Evolutionary conservation across 1,139 yeast genomes (phyloP), one percentile per base, ranked within the genome.

Genomic region (Hansenula lynferdii): DNA sequence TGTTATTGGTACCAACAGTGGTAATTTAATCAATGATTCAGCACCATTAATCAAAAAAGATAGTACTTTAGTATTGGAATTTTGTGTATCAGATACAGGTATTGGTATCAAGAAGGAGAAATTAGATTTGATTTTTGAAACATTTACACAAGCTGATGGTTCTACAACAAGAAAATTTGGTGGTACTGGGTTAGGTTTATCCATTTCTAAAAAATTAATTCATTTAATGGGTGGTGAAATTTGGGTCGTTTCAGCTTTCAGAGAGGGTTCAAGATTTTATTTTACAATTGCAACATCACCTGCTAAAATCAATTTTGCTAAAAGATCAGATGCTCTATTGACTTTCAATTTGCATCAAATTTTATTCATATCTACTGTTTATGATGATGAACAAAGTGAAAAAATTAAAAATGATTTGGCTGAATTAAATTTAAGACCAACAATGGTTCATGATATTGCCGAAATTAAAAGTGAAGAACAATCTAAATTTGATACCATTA

Each of bases 81-180:
- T 86, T 53, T 84, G 95, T 62, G 95, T 86, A 7, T 77, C 89
- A 50, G 95, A 85, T 60, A 86, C 95, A 1, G 96, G 96, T 60
- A 85, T 85, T 51, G 96, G 96, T 52, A 86, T 86, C 47, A 87
- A 82, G 53, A 79, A 77, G 54, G 95, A 85, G 55, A 86, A 85
- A 57, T 69, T 86, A 32, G 95, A 87, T 31, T 72, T 86, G 31
- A 85, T 86, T 54, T 86, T 86, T 54, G 95, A 85, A 56, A 86
- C 94, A 2, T 86, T 86, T 65, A 83, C 95, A 53, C 96, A 86
- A 61, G 96, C 95, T 5, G 95, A 86, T 65, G 95, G 95, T 36
- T 85, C 95, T 3, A 85, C 95, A 1, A 86, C 95, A 2, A 75
- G 96, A 58, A 85, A 85, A 60, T 86, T 86, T 58, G 96, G 96